Evolutionary conservation across 2,329 filamentous ascomycete genomes (phyloP), one percentile per base, ranked within the genome.

Genomic region (Didymella arachidicola): DNA sequence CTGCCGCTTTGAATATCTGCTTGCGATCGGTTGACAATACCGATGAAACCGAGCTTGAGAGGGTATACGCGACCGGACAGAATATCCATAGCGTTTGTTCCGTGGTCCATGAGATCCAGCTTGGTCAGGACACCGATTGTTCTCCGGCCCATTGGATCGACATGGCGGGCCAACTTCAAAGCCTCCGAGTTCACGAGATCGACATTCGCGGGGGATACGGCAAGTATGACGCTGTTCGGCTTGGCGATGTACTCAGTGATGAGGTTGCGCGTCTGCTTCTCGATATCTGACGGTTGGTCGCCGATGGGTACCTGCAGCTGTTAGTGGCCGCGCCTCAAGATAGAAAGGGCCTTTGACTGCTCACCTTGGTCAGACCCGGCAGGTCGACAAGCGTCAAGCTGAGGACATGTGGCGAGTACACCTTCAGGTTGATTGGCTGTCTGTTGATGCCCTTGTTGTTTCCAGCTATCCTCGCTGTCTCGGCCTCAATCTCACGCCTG

Each of bases 241-340:
- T 99, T 99, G 57, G 93, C 93, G 73, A 98, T 99, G 76, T 97
- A 99, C 81, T 99, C 95, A 55, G 93, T 91, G 71, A 99, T 98
- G 70, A 99, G 86, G 67, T 92, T 97, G 65, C 94, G 87, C 30
- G 95, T 99, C 80, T 99, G 95, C 79, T 97, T 98, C 83, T 99
- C 95, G 73, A 99, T 99, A 74, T 99, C 95, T 71, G 91, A 89
- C 7, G 95, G 95, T 77, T 99, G 95, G 77, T 99, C 95, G 66
- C 95, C 95, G 77, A 99, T 98, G 29, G 95, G 95, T 59, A 97
- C 93, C 89, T 92, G 61, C 54, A 59, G 45, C 29, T 60, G 64
- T 77, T 68, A 78, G 73, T 62, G 52, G 57, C 19, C 18, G 44
- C 53, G 25, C n/a, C 51, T 32, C 34, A 38, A 22, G 22, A 22